Percentiles rank a stretch among this genome's conserved stretches.
Conservation (phyloP, 1,284 basidiomycete genomes). For the Trametes versicolor region DNA sequence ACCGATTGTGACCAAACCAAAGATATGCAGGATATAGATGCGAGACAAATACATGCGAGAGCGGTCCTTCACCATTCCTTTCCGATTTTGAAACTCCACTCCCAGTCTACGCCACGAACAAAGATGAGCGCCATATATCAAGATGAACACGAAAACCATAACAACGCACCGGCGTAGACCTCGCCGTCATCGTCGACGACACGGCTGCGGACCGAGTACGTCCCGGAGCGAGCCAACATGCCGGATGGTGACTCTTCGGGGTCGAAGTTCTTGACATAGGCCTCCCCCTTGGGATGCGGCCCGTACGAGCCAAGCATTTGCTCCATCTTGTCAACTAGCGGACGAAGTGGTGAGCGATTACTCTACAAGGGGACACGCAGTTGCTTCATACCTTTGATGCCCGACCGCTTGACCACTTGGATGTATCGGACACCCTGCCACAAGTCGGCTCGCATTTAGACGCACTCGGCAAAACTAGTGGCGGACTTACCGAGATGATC, state of each 20-base stretch:
- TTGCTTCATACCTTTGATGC: conserved; percentile 64
- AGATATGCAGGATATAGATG: conserved; percentile 38
- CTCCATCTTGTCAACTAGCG: conserved; percentile 85
- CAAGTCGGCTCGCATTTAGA: conserved; percentile 19
- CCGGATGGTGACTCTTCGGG: conserved; percentile 85
- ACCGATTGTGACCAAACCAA: conserved; percentile 29
- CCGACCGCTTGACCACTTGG: conserved; percentile 83
- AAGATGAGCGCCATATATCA: conserved; percentile 14
- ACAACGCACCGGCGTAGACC: conserved; percentile 73
- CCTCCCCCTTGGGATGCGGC: conserved; percentile 64
- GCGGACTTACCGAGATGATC: conserved; percentile 75
- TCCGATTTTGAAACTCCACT: conserved; percentile 83
- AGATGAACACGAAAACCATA: background rate
- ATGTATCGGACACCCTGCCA: conserved; percentile 83
- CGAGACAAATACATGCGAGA: conserved; percentile 30
- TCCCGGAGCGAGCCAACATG: conserved; percentile 81
- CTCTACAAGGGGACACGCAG: background rate
- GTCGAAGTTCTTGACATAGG: conserved; percentile 78
- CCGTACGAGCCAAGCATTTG: conserved; percentile 93
- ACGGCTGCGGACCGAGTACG: conserved; percentile 80
- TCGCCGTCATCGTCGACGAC: conserved; percentile 87
- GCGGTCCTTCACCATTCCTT: conserved; percentile 75
- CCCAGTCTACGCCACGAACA: conserved; percentile 65
- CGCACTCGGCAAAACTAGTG: conserved; percentile 5
- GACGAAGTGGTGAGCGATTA: background rate